These are phyloP conservation scores for Penstemon davidsonii DNA, from an alignment of 257 asterid species.

Conservation along the genomic window DNA sequence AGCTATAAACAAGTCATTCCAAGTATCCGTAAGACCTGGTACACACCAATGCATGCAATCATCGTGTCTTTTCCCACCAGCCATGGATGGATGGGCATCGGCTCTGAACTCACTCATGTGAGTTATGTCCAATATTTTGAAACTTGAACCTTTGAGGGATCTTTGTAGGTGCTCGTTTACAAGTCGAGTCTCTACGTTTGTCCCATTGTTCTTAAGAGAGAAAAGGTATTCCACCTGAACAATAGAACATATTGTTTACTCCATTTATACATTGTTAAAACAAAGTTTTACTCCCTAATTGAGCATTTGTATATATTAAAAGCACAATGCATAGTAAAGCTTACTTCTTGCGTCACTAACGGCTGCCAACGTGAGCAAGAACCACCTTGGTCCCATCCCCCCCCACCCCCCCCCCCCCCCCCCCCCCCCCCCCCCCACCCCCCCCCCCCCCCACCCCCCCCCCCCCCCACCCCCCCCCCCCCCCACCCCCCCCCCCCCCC, in stretches of 20 bases:
- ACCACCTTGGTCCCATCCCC: conserved; percentile 98
- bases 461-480: no score
- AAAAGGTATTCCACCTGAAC: conserved; percentile 77
- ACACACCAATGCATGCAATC: conserved; percentile 99
- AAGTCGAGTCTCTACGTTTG: conserved; percentile 85
- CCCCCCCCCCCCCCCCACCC: no score
- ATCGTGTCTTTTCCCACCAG: conserved; percentile 48
- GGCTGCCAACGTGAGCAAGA: conserved; percentile 75
- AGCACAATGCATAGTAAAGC: conserved; percentile 22
- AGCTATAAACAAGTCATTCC: conserved; percentile 81
- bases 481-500: no score
- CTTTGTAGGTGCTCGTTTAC: conserved; percentile 67
- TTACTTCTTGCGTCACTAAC: conserved; percentile 64
- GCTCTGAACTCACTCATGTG: conserved; percentile 49
- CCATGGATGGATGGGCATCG: conserved; percentile 77
- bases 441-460: no score
- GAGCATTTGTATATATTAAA: not conserved
- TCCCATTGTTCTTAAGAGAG: conserved; percentile 60
- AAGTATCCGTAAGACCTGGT: conserved; percentile 89
- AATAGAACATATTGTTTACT: not conserved
- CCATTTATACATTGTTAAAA: not conserved
- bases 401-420: no score
- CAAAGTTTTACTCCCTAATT: not conserved
- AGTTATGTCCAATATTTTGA: conserved; percentile 66
- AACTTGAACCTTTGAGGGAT: conserved; percentile 56